Evolutionary conservation across 2,329 filamentous ascomycete species (phyloP).

Genomic region (Sporothrix pallida): DNA sequence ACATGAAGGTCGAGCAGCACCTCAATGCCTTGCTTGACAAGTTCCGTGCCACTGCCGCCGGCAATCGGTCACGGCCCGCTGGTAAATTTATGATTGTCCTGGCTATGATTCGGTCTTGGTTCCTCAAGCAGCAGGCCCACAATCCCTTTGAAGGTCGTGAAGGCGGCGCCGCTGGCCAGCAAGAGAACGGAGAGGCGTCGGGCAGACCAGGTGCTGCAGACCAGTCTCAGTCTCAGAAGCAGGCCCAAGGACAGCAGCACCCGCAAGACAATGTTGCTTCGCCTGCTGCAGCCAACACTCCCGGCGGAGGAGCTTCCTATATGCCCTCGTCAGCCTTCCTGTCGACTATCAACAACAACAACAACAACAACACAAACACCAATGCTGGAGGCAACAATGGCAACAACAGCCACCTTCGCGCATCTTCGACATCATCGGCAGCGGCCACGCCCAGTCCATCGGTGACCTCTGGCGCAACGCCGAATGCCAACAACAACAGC

Average conservation of each 20-base stretch:
- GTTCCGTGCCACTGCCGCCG: conserved; percentile 67
- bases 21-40: conserved; percentile 73
- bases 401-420: conserved; percentile 28
- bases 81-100: conserved; percentile 74
- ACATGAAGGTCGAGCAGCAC: conserved; percentile 69
- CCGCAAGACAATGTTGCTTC: conserved; percentile 3
- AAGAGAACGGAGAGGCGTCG: conserved; percentile 1
- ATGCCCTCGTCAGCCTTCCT: conserved; percentile 15
- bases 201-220: conserved; percentile 1
- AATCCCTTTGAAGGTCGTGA: conserved; percentile 24
- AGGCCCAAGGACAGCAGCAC: neutral
- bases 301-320: neutral
- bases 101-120: conserved; percentile 73
- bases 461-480: neutral
- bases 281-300: neutral
- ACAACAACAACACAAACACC: conserved; percentile 11
- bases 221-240: neutral
- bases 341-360: conserved; percentile 13
- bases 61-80: conserved; percentile 68
- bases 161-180: conserved; percentile 1
- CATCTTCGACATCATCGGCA: conserved; percentile 36
- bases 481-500: conserved; percentile 33
- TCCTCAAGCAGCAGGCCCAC: conserved; percentile 52
- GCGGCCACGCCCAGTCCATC: conserved; percentile 14
- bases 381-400: neutral